Conservation (phyloP, 2,329 filamentous ascomycete genomes). For the Didymella keratinophila region DNA sequence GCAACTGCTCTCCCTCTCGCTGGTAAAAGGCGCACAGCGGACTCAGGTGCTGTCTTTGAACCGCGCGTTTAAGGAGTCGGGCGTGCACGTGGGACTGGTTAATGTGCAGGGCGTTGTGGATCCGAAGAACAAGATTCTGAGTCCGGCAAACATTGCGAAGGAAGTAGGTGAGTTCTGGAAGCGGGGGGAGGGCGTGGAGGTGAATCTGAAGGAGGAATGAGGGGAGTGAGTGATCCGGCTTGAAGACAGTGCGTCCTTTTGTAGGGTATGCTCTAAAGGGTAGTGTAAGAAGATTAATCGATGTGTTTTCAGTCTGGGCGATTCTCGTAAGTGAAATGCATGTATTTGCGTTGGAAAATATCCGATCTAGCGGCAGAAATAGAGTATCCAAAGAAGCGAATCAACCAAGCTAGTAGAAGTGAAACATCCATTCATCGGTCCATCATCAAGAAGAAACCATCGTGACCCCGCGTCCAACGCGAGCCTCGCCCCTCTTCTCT, state of each 20-base stretch:
- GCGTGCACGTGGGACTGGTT: conserved; percentile 59
- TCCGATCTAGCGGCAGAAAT: conserved; percentile 10
- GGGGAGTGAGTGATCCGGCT: too few relatives aligned
- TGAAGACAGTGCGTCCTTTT: too few relatives aligned
- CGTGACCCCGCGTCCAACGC: not conserved
- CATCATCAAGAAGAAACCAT: conserved; percentile 18
- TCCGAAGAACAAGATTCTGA: conserved; percentile 52
- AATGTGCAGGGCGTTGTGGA: conserved; percentile 56
- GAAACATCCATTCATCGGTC: conserved; percentile 13
- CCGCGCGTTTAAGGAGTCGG: conserved; percentile 51
- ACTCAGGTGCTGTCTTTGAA: conserved; percentile 58
- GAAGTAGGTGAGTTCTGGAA: conserved; percentile 57
- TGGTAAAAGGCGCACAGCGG: conserved; percentile 61
- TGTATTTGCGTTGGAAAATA: conserved; percentile 8
- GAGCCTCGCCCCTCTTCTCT: too few relatives aligned
- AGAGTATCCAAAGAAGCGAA: conserved; percentile 15
- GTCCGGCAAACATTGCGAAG: conserved; percentile 57
- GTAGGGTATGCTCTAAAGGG: too few relatives aligned
- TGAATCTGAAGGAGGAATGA: conserved; percentile 45
- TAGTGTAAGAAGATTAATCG: too few relatives aligned
- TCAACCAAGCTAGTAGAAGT: conserved; percentile 8
- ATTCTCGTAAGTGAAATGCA: not conserved
- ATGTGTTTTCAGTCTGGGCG: too few relatives aligned
- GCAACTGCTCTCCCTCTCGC: conserved; percentile 58
- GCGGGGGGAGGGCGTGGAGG: conserved; percentile 49